Conservation (phyloP, 495 filamentous ascomycete species). For the Penicillium fimorum region DNA sequence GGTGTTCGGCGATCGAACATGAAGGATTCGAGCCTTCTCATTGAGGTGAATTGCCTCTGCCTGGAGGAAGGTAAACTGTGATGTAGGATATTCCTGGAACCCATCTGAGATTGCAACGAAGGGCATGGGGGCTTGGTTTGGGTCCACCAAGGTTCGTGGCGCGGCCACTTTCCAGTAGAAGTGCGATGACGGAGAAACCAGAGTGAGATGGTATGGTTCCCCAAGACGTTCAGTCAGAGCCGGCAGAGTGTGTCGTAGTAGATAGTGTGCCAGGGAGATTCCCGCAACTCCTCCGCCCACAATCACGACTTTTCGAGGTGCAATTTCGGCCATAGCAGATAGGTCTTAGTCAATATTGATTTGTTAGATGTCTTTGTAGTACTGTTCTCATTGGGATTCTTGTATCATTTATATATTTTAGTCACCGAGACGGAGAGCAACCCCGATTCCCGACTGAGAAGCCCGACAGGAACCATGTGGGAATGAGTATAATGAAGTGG, state of each 20-base stretch:
- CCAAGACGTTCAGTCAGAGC: neutral
- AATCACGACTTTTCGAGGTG: neutral
- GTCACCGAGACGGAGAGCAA: no score
- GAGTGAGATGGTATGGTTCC: neutral
- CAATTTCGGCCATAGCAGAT: neutral
- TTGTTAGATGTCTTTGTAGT: no score
- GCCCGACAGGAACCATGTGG: no score
- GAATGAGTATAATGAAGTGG: no score
- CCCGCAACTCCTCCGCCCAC: neutral
- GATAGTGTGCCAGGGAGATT: constrained; percentile 1
- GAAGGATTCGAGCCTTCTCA: neutral
- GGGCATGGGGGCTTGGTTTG: neutral
- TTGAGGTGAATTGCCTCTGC: neutral
- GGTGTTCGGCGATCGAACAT: neutral
- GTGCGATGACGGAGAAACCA: neutral
- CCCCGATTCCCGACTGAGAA: no score
- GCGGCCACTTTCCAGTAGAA: constrained; percentile 3
- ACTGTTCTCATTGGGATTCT: neutral
- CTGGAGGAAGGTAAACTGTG: neutral
- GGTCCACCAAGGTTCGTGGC: neutral
- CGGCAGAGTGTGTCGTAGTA: constrained; percentile 1
- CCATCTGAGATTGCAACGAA: neutral
- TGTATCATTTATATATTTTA: no score
- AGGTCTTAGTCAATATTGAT: no score
- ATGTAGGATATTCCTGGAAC: neutral